Evolutionary conservation across 176 grass and related monocot genomes (phyloP).

Genomic region (Musa itinerans): DNA sequence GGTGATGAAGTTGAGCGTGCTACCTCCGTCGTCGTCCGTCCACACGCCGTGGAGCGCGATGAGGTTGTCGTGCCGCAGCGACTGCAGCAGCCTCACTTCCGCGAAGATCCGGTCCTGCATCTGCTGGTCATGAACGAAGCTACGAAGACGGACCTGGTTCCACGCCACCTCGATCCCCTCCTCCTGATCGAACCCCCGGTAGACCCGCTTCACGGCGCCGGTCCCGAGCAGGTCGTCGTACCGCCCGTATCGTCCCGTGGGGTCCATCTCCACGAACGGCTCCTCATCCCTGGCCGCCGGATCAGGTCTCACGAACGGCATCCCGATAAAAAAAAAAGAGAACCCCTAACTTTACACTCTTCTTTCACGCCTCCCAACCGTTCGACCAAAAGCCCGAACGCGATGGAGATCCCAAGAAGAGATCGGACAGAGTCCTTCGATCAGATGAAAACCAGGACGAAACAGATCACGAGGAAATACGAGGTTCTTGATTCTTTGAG

Average conservation of each 20-base stretch:
- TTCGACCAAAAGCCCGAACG: neutral
- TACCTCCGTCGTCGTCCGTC: slow-evolving; percentile 46
- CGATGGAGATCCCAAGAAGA: neutral
- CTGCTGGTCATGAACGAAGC: slow-evolving; percentile 37
- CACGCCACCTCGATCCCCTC: slow-evolving; percentile 97
- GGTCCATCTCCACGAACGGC: slow-evolving; percentile 82
- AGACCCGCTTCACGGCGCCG: slow-evolving; percentile 92
- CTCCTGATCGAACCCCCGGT: slow-evolving; percentile 91
- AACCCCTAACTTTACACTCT: neutral
- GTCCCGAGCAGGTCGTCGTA: slow-evolving; percentile 66
- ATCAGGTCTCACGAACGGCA: slow-evolving; percentile 21
- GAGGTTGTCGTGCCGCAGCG: slow-evolving; percentile 76
- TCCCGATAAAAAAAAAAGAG: neutral
- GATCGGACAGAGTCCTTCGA: neutral
- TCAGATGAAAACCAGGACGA: slow-evolving; percentile 4
- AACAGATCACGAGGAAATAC: slow-evolving; percentile 16
- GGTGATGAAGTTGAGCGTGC: slow-evolving; percentile 95
- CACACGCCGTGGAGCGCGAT: slow-evolving; percentile 75
- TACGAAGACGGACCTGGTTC: slow-evolving; percentile 69
- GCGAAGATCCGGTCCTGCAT: slow-evolving; percentile 66
- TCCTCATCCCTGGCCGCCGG: slow-evolving; percentile 35
- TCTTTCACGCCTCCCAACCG: neutral
- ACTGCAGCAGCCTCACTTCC: slow-evolving; percentile 74
- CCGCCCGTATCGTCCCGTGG: slow-evolving; percentile 73
- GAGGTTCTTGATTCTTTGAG: slow-evolving; percentile 1